phyloP scores from a whole-genome alignment of 768 basidiomycete species.

The Strobilomyces dryophilus region DNA sequence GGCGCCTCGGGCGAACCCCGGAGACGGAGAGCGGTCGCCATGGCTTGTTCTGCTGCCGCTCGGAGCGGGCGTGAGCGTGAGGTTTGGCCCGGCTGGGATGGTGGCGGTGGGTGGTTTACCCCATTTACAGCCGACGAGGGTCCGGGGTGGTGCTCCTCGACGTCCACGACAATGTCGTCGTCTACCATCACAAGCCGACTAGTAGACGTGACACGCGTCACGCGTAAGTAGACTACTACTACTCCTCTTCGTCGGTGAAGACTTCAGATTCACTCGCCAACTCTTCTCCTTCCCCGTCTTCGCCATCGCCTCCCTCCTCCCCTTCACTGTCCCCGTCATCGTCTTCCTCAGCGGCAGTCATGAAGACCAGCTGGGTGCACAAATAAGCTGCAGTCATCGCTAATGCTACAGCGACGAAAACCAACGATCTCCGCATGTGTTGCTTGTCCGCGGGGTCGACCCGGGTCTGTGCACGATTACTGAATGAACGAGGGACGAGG shows the following conservation, averaged over 20 bases:
- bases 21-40: conserved; percentile 33
- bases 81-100: conserved; percentile 3
- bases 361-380: conserved; percentile 1
- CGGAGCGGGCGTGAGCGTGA: conserved; percentile 31
- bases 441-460: conserved; percentile 40
- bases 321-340: not conserved
- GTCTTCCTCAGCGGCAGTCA: not conserved
- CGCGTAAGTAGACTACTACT: not conserved
- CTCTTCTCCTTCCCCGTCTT: conserved; percentile 13
- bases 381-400: conserved; percentile 42
- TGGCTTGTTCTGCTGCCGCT: conserved; percentile 32
- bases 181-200: conserved; percentile 36
- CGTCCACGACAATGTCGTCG: conserved; percentile 59
- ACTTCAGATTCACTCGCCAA: not conserved
- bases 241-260: conserved; percentile 14
- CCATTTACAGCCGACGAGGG: conserved; percentile 34
- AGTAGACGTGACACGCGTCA: conserved; percentile 15
- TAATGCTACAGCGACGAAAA: conserved; percentile 46
- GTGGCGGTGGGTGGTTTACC: conserved; percentile 13
- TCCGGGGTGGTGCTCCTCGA: conserved; percentile 39
- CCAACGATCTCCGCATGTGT: conserved; percentile 48
- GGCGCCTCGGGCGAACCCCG: conserved; percentile 25
- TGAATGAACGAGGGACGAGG: conserved; percentile 34
- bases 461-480: conserved; percentile 7
- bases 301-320: not conserved